These are phyloP conservation scores for Lentinula raphanica DNA, from an alignment of 768 basidiomycete species.

Conservation along the genomic window DNA sequence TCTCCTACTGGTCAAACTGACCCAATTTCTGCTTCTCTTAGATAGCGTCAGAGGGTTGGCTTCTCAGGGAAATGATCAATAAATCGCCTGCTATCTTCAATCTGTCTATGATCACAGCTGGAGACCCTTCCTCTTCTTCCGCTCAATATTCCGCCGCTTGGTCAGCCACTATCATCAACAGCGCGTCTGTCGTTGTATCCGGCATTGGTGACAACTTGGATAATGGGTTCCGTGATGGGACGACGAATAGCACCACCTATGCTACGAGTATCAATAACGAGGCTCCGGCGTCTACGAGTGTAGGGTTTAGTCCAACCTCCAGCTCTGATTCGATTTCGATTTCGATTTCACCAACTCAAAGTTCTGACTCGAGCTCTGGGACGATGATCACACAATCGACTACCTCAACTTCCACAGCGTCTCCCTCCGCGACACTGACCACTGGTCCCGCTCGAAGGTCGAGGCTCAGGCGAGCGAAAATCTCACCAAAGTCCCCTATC, in stretches of 20 bases:
- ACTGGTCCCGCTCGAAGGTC: background rate
- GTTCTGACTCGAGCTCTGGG: background rate
- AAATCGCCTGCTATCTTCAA: background rate
- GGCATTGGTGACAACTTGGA: background rate
- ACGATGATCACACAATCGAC: background rate
- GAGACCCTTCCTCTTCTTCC: background rate
- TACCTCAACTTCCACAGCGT: background rate
- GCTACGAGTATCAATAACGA: slow-evolving; percentile 6
- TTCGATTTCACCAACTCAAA: background rate
- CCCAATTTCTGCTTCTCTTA: background rate
- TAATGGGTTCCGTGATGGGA: background rate
- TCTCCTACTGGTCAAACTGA: background rate
- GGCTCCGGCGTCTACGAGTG: background rate
- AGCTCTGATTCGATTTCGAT: background rate
- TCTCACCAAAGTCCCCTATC: background rate
- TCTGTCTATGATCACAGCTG: slow-evolving; percentile 4
- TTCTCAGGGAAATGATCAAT: background rate
- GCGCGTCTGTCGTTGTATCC: background rate
- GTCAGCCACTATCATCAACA: slow-evolving; percentile 6
- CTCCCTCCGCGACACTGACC: slow-evolving; percentile 7
- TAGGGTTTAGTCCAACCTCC: background rate
- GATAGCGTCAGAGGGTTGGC: slow-evolving; percentile 1
- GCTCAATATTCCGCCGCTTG: background rate
- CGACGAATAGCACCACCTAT: background rate
- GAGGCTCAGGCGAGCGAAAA: background rate